Evolutionary conservation across 345 rosid species (phyloP), one percentile per base, ranked within the genome.

Genomic region (Carallia pectinifolia): DNA sequence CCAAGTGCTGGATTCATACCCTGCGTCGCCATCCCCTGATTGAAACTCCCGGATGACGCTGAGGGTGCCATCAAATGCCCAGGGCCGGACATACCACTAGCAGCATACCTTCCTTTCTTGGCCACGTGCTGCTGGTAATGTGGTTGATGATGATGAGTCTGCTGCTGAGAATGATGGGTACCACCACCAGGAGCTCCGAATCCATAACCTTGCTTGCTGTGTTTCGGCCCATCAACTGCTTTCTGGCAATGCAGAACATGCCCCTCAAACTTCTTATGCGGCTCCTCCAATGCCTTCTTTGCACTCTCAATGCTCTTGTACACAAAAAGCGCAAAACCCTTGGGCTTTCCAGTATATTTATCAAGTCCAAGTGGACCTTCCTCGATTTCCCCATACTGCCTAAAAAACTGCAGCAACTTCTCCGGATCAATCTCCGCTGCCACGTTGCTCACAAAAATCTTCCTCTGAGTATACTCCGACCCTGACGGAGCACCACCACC

Each of bases 311-410:
- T 18, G 0, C 83, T 76, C 76, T 77, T 90, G 72, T 87, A 92
- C 2, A 92, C 90, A 79, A 90, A 92, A 27, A 92, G 69, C 0
- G 89, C 88, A 50, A 86, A 90, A 4, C 96, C 96, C 75, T 84
- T 90, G 1, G 94, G 90, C 79, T 76, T 92, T 31, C 96, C 94
- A 54, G 96, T 84, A 44, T 73, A 70, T 80, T 87, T 88, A 72
- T 92, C 97, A 67, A 92, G 86, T 56, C 96, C 96, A 38, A 90
- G 66, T 0, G 97, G 94, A 59, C 96, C 97, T 31, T 87, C 89
- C 76, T 92, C 97, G 53, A 90, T 75, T 78, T 92, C 94, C 30
- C 97, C 96, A 29, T 67, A 92, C 67, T 74, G 85, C 9, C 79
- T 83, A 77, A 92, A 90, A 79, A 66, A 88, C 65, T 76, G 83